A percentile compares a stretch with the other conserved stretches of the same genome.
These are phyloP conservation scores for Saccharomycopsis olivae DNA, from an alignment of 805 yeast genomes.

Conservation along the genomic window DNA sequence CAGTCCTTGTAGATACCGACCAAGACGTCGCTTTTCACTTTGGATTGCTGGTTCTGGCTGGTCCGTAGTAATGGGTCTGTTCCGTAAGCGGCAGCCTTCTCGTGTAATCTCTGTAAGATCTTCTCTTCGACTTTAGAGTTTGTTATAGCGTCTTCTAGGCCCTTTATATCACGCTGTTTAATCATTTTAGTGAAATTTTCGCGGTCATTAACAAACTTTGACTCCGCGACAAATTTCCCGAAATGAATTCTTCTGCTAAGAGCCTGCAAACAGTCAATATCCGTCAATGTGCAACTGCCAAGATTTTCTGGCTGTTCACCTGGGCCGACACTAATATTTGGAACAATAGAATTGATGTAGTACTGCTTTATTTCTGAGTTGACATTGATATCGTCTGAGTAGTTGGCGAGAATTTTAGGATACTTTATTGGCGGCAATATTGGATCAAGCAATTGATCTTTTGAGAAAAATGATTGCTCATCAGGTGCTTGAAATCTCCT, in stretches of 20 bases:
- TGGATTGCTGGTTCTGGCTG: constrained; percentile 56
- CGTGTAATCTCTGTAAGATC: constrained; percentile 66
- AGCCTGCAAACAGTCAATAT: constrained; percentile 80
- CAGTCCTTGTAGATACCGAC: constrained; percentile 77
- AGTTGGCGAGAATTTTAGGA: constrained; percentile 69
- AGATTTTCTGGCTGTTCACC: constrained; percentile 78
- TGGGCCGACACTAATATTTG: constrained; percentile 50
- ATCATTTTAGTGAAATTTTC: constrained; percentile 58
- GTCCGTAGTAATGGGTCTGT: constrained; percentile 73
- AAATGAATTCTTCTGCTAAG: constrained; percentile 89
- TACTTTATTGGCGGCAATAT: constrained; percentile 70
- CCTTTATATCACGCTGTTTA: constrained; percentile 49
- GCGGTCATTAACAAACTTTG: constrained; percentile 66
- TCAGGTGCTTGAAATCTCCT: constrained; percentile 93
- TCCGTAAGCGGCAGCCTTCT: constrained; percentile 81
- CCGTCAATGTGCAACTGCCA: constrained; percentile 79
- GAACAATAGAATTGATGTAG: constrained; percentile 69
- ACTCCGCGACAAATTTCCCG: constrained; percentile 96
- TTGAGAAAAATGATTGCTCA: constrained; percentile 82
- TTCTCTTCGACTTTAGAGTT: constrained; percentile 78
- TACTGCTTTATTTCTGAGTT: constrained; percentile 56
- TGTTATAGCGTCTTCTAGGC: constrained; percentile 74
- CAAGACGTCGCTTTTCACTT: constrained; percentile 72
- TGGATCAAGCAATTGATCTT: constrained; percentile 48
- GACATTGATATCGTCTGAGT: constrained; percentile 64